phyloP scores from a whole-genome alignment of 805 yeast genomes.

The Candida boleticola region DNA sequence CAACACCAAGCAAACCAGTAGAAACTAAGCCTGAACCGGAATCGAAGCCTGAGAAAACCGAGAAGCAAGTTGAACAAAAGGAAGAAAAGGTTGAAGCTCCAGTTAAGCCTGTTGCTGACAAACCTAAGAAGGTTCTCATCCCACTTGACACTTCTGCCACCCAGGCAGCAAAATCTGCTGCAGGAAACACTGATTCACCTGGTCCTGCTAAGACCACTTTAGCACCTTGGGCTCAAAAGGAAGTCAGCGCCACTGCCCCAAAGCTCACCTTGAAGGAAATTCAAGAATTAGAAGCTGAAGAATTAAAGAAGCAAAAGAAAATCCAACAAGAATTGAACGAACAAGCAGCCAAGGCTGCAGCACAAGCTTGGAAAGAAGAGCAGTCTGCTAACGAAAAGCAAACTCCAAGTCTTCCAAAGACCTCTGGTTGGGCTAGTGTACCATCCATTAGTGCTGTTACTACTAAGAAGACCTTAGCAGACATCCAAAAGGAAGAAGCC shows the following conservation, averaged over 20 bases:
- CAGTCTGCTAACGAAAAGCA: conserved; percentile 22
- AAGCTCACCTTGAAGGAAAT: conserved; percentile 50
- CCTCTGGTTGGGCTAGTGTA: conserved; percentile 45
- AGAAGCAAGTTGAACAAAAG: neutral
- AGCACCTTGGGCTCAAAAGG: conserved; percentile 57
- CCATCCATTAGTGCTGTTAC: conserved; percentile 17
- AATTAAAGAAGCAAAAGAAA: conserved; percentile 36
- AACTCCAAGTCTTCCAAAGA: conserved; percentile 32
- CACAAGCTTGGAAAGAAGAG: conserved; percentile 22
- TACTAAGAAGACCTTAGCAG: conserved; percentile 53
- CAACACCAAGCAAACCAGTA: too few relatives aligned
- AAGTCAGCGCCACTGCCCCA: conserved; percentile 26
- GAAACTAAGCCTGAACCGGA: too few relatives aligned
- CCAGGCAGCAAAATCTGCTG: neutral
- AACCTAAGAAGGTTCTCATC: neutral
- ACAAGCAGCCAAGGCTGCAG: conserved; percentile 23
- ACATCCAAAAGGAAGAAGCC: conserved; percentile 61
- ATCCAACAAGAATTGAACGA: conserved; percentile 29
- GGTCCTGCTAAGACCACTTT: conserved; percentile 16
- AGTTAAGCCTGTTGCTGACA: neutral
- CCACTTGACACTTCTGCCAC: neutral
- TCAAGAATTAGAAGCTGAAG: conserved; percentile 49
- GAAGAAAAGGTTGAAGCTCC: neutral
- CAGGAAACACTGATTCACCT: neutral
- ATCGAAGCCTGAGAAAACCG: too few relatives aligned